Evolutionary conservation across 2,329 filamentous ascomycete species (phyloP), one percentile per base, ranked within the genome.

Genomic region (Fusarium nisikadoi): DNA sequence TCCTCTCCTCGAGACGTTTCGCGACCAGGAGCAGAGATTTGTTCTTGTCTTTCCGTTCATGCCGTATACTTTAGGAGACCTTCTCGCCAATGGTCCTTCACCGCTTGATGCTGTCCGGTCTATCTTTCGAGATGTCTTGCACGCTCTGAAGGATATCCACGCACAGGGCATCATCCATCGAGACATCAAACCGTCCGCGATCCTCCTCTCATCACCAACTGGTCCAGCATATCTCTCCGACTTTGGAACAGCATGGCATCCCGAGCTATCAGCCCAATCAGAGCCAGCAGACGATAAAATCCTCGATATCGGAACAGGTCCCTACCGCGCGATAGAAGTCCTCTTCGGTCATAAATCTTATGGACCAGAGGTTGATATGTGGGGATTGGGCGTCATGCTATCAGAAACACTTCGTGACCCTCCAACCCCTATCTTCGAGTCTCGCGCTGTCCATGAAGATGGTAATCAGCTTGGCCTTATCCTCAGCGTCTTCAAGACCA

Each of bases 381-480:
- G 97, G 96, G 93, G 91, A 8, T 88, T 92, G 1, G 96, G 97
- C 2, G 92, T 92, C 70, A 92, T 97, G 77, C 88, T 97, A 16
- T 93, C 94, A 8, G 95, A 98, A 81, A 93, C 81, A 78, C 90
- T 83, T 78, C 86, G 80, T 69, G 86, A 72, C 72, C 86, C 79
- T 74, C 90, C 83, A 47, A 83, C 67, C n/a, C 87, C 92, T 1
- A 85, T 98, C 2, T 98, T 99, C 75, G 92, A 96, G 79, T 93
- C 94, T 7, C 93, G 94, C 3, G 80, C 86, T 5, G 85, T 84
- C 0, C 85, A 89, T 66, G 94, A 97, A 75, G 87, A 98, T 55
- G 96, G 97, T 0, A 98, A 93, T 78, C 96, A 99, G 81, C 86
- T 99, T 42, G 93, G 94, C 0, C 85, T 99, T 55, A 95, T 99